phyloP scores from a whole-genome alignment of 768 basidiomycete genomes.

The Rubroboletus satanas region DNA sequence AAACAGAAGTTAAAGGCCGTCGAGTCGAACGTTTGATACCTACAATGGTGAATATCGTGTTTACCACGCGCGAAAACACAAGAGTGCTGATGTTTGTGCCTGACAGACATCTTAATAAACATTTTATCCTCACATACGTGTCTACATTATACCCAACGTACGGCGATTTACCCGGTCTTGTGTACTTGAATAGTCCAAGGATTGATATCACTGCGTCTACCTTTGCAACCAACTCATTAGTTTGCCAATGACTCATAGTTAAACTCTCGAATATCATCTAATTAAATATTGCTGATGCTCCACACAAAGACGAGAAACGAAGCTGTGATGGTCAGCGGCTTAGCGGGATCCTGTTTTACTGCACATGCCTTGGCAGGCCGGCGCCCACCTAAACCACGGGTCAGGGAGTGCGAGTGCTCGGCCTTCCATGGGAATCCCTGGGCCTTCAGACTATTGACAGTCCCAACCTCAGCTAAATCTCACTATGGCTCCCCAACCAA shows the following conservation, averaged over 20 bases:
- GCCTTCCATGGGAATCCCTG: not conserved
- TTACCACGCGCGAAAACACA: no score
- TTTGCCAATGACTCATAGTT: no score
- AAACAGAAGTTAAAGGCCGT: conserved; percentile 8
- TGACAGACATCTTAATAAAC: not conserved
- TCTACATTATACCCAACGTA: not conserved
- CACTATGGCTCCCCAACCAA: not conserved
- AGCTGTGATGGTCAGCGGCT: not conserved
- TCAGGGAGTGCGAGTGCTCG: not conserved
- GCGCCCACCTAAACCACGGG: not conserved
- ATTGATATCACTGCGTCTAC: not conserved
- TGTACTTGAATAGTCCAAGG: not conserved
- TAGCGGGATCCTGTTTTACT: not conserved
- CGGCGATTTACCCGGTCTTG: not conserved
- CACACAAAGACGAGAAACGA: not conserved
- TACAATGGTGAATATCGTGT: not conserved
- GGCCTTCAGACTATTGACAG: not conserved
- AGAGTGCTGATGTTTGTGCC: not conserved
- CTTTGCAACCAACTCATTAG: not conserved
- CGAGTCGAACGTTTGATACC: conserved; percentile 6
- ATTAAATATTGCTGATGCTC: not conserved
- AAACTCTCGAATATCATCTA: not conserved
- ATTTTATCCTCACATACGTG: not conserved
- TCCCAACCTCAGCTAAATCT: not conserved
- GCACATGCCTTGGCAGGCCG: not conserved